Evolutionary conservation across 2,329 filamentous ascomycete genomes (phyloP), one percentile per base, ranked within the genome.

Genomic region (Ophiostoma quercus): DNA sequence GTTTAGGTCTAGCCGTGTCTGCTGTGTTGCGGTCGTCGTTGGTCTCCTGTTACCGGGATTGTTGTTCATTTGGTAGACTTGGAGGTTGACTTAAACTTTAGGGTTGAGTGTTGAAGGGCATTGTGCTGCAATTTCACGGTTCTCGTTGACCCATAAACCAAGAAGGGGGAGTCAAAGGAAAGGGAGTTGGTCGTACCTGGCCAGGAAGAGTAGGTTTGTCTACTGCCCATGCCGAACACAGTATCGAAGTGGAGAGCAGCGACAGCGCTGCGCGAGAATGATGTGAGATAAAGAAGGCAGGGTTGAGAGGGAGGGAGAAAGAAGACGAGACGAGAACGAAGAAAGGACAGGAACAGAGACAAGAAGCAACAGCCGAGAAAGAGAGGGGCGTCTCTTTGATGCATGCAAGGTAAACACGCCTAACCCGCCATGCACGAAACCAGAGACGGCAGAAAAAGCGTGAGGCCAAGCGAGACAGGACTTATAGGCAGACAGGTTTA

Each of bases 221-320:
- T 71, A 69, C 70, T 72, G 66, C 73, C 69, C 69, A 73, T 73
- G 41, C 69, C 71, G 68, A 73, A 73, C 67, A 70, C 71, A 70
- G 73, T 63, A 66, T 74, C 73, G 66, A 72, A 73, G 60, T 73
- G 71, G 67, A 72, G 67, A 68, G 72, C 68, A 66, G 72, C 71
- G 41, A 72, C 72, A 69, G 71, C 71, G 70, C 73, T 74, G 69
- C 32, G 68, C 60, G 39, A 65, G 43, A 67, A 67, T 62, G n/a
- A 65, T 51, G 68, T 69, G 66, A 70, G 68, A 67, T 32, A 54
- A 67, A 3, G 14, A 32, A 66, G 19, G 19, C 29, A 43, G 63
- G 12, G 60, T 25, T 54, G 47, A 68, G 41, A 54, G 39, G n/a
- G 25, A 32, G 34, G 29, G 16, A 14, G 8, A n/a, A 25, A 19